Evolutionary conservation across 768 basidiomycete species (phyloP).

Genomic region (Lentinula boryana): DNA sequence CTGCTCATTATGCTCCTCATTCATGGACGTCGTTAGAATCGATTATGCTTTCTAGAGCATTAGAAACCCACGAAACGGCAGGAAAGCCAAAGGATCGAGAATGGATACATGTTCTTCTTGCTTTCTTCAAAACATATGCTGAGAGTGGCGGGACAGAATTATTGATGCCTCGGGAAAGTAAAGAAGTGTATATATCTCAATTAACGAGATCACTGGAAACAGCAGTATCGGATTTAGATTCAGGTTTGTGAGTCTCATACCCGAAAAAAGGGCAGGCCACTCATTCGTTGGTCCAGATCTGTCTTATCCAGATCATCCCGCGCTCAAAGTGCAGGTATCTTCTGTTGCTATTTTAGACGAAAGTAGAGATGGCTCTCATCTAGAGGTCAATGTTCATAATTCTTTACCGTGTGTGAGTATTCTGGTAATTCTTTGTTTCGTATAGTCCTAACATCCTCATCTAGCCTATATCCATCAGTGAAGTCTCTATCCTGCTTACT

Average conservation of each 20-base stretch:
- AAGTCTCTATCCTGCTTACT: slow-evolving; percentile 51
- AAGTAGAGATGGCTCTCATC: slow-evolving; percentile 59
- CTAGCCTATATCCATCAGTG: slow-evolving; percentile 58
- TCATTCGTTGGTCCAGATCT: slow-evolving; percentile 43
- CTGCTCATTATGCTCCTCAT: slow-evolving; percentile 80
- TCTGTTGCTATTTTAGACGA: slow-evolving; percentile 44
- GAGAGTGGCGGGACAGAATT: slow-evolving; percentile 48
- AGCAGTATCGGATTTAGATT: slow-evolving; percentile 46
- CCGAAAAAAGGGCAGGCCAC: background rate
- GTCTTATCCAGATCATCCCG: slow-evolving; percentile 63
- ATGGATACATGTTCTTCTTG: slow-evolving; percentile 74
- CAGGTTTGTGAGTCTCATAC: slow-evolving; percentile 31
- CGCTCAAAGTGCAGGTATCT: slow-evolving; percentile 46
- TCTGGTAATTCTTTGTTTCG: background rate
- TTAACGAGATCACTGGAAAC: slow-evolving; percentile 44
- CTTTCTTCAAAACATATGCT: slow-evolving; percentile 68
- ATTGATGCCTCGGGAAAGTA: slow-evolving; percentile 47
- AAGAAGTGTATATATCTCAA: slow-evolving; percentile 41
- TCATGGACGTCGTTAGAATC: slow-evolving; percentile 78
- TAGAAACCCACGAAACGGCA: slow-evolving; percentile 60
- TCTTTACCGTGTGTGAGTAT: slow-evolving; percentile 67
- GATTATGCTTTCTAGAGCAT: slow-evolving; percentile 68
- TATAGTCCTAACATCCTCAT: background rate
- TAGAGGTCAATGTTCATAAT: slow-evolving; percentile 61
- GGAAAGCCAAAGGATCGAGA: slow-evolving; percentile 60